These are phyloP conservation scores for Rhodamnia rubescens DNA, from an alignment of 345 rosid genomes.

Conservation along the genomic window DNA sequence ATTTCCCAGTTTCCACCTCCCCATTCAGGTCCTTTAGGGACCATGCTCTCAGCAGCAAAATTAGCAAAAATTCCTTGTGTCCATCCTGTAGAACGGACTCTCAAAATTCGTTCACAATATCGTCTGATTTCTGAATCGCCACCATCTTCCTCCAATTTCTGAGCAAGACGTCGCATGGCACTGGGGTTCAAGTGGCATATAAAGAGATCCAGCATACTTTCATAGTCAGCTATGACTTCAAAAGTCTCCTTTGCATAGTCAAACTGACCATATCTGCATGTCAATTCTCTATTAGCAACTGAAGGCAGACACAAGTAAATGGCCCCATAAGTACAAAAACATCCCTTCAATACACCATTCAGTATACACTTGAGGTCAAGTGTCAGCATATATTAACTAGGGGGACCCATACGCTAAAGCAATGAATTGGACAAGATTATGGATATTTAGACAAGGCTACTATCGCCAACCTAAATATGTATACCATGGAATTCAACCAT, in stretches of 20 bases:
- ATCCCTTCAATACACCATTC: background rate
- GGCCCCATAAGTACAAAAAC: background rate
- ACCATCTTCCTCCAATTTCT: constrained; percentile 86
- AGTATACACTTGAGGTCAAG: background rate
- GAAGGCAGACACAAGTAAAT: background rate
- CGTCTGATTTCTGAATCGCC: constrained; percentile 84
- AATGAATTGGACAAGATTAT: background rate
- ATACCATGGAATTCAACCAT: background rate
- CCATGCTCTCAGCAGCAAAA: constrained; percentile 99
- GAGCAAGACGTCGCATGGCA: constrained; percentile 97
- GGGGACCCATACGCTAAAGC: background rate
- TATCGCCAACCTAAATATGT: background rate
- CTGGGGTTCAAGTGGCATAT: constrained; percentile 97
- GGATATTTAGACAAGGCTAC: background rate
- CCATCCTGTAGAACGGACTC: constrained; percentile 95
- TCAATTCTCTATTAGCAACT: constrained; percentile 1
- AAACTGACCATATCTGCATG: constrained; percentile 90
- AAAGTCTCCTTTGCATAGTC: constrained; percentile 95
- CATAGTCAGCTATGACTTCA: constrained; percentile 91
- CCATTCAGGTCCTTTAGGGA: constrained; percentile 97
- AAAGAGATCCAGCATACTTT: constrained; percentile 90
- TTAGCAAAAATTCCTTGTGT: constrained; percentile 98
- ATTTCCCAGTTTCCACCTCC: constrained; percentile 99
- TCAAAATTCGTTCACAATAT: constrained; percentile 84
- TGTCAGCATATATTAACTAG: background rate